Evolutionary conservation across 1,139 yeast genomes (phyloP).

Genomic region (Suhomyces yuchorum): DNA sequence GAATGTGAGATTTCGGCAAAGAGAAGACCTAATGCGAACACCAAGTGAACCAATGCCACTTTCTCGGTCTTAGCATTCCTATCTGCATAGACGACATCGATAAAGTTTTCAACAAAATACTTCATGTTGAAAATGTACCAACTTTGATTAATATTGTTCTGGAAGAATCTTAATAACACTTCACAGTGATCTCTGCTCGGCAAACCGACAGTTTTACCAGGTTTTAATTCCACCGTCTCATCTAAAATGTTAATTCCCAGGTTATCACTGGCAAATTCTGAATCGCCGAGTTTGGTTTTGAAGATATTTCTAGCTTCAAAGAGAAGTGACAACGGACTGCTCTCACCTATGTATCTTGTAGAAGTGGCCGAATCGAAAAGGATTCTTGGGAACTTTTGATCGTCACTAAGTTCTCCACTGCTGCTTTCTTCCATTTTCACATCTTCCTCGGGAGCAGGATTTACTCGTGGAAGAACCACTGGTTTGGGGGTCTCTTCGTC

Average conservation of each 20-base stretch:
- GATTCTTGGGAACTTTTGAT: conserved; percentile 20
- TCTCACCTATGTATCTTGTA: conserved; percentile 31
- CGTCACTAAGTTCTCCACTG: conserved; percentile 13
- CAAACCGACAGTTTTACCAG: conserved; percentile 16
- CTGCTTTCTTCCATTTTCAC: conserved; percentile 9
- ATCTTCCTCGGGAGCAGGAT: conserved; percentile 4
- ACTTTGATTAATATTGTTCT: conserved; percentile 23
- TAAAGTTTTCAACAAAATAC: conserved; percentile 19
- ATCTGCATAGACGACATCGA: conserved; percentile 20
- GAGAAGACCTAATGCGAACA: conserved; percentile 44
- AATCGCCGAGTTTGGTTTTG: conserved; percentile 18
- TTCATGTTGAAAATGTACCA: conserved; percentile 34
- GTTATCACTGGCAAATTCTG: conserved; percentile 17
- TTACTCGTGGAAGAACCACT: conserved; percentile 2
- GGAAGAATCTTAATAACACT: conserved; percentile 19
- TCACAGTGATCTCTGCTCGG: conserved; percentile 20
- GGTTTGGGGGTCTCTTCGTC: conserved; percentile 9
- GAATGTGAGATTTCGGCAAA: conserved; percentile 26
- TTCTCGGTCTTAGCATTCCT: conserved; percentile 11
- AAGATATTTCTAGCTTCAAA: conserved; percentile 30
- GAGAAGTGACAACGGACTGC: conserved; percentile 29
- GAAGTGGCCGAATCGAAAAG: conserved; percentile 26
- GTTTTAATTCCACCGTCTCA: conserved; percentile 18
- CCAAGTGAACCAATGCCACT: conserved; percentile 32
- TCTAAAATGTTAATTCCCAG: conserved; percentile 23